Evolutionary conservation across 306 rosid species (phyloP), one percentile per base, ranked within the genome.

Genomic region (Adenanthera pavonina): DNA sequence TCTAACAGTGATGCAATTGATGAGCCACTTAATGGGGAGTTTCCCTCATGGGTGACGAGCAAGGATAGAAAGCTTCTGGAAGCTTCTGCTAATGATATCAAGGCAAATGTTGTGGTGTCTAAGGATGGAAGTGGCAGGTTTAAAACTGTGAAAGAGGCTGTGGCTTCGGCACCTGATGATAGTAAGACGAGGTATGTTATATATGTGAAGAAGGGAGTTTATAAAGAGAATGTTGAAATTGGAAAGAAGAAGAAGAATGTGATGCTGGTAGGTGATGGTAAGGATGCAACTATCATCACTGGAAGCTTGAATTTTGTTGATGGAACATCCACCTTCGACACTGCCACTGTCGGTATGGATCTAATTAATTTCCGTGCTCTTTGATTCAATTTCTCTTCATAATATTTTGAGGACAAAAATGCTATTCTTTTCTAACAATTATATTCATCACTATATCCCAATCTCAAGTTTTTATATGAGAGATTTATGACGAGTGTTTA

Each of bases 251-350:
- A 86, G 82, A 85, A 88, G 87, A 90, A 88, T 66, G 61, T 86
- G 41, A 88, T 90, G 88, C 74, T 90, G 1, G 80, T 81, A 38
- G 94, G 94, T 15, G 94, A 90, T 79, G 92, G 92, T 38, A 90
- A 78, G 89, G 70, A 57, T 74, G 47, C 73, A 8, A 90, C 92
- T 3, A 69, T 90, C 6, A 88, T 90, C 81, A 88, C 90, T 2
- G 92, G 86, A 7, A 88, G 88, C 68, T 83, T 90, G 74, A 90
- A 90, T 64, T 78, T 73, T 20, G 74, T 86, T 5, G 90, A 90
- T 60, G 92, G 92, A 35, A 35, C 90, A 3, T 75, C 89, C 1
- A 90, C 92, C 53, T 86, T 90, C 81, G 83, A 82, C 0, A 86
- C 92, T 69, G 94, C 94, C 1, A 88, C 92, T 14, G 67, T 90